Base-by-base conservation (phyloP, 306 rosid genomes). In the Cucumis melo region DNA sequence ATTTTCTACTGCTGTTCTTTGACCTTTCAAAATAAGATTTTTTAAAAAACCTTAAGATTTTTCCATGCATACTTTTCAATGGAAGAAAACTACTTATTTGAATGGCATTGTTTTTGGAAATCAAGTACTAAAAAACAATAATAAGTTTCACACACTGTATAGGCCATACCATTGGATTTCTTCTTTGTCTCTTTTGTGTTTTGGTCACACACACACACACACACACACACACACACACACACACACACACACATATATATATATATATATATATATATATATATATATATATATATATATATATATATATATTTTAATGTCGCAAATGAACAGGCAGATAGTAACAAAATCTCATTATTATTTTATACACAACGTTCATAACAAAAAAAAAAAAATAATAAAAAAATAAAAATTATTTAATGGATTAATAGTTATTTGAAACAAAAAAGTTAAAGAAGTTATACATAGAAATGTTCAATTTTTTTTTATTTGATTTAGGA, bases 131-230 rank as follows among this genome's bases (percentile, higher is more conserved):
- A 67, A 11, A 65, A 41, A 42, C 55, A 67, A 67, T 12, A 39
- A 67, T 65, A 65, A 65, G 13, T 67, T 67, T 21, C 36, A 67
- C 56, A 42, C 21, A 41, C 10, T n/a, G 54, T n/a, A 34, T 41
- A 67, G 74, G 54, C 54, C 74, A 66, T 67, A 10, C 34, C 38
- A 44, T 68, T 68, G 75, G 75, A 68, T 44, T 70, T 70, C 21
- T 7, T 46, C 4, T 42, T 67, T 13, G 38, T 42, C 73, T 42
- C 17, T n/a, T 41, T 63, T 63, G 44, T 63, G 42, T 34, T 34
- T 29, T 29, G 9, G 12, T 16, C 10, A 13, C n/a, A n/a, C n/a
- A n/a, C n/a, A n/a, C n/a, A n/a, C n/a, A n/a, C n/a, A n/a, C n/a
- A n/a, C n/a, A n/a, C n/a, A n/a, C n/a, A n/a, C n/a, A n/a, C n/a